These are phyloP conservation scores for Capsicum rhomboideum DNA, from an alignment of 257 asterid species.

Conservation along the genomic window DNA sequence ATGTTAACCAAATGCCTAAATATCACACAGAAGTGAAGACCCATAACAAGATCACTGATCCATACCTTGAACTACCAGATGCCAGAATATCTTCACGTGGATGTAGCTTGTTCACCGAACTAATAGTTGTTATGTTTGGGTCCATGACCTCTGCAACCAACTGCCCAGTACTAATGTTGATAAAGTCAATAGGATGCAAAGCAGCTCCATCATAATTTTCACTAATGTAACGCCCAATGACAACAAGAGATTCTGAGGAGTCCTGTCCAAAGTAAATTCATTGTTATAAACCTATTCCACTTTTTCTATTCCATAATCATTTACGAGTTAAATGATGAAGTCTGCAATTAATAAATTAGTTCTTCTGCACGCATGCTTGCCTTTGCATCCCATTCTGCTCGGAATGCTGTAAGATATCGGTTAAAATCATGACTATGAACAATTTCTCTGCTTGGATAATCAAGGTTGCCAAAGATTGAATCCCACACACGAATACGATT, in stretches of 20 bases:
- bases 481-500: constrained; percentile 93
- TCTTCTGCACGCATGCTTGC: constrained; percentile 20
- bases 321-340: not conserved
- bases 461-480: constrained; percentile 81
- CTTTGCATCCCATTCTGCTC: constrained; percentile 99
- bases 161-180: constrained; percentile 77
- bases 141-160: constrained; percentile 87
- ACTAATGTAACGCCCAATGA: constrained; percentile 91
- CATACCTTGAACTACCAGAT: constrained; percentile 92
- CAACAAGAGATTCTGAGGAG: constrained; percentile 77
- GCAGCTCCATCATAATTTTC: constrained; percentile 88
- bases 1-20: not conserved
- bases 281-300: not conserved
- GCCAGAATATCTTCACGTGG: constrained; percentile 92
- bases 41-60: not conserved
- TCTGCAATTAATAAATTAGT: not conserved
- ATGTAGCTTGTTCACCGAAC: constrained; percentile 93
- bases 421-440: constrained; percentile 97
- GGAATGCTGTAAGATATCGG: constrained; percentile 83
- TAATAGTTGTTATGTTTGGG: constrained; percentile 87
- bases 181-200: constrained; percentile 89
- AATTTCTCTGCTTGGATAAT: constrained; percentile 84
- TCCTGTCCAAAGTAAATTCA: constrained; percentile 43
- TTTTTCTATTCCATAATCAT: not conserved
- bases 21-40: not conserved